Evolutionary conservation across 129 eudicot genomes (phyloP).

Genomic region (Arctium minus): DNA sequence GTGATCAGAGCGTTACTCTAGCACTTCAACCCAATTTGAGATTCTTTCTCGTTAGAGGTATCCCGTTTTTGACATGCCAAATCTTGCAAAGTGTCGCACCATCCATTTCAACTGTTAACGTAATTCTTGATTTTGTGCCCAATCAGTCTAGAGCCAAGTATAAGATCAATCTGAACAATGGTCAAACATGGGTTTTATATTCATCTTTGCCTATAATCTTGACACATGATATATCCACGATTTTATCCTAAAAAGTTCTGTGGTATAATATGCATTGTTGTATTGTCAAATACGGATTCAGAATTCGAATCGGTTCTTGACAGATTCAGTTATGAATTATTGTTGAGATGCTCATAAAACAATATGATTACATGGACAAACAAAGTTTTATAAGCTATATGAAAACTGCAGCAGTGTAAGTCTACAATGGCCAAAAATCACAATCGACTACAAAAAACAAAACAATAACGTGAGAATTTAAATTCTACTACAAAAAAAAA

Average conservation of each 20-base stretch:
- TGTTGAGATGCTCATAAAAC: too few species aligned
- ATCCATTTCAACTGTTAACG: constrained; percentile 67
- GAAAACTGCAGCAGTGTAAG: too few species aligned
- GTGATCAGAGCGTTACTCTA: constrained; percentile 70
- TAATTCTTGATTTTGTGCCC: constrained; percentile 47
- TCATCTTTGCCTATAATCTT: constrained; percentile 54
- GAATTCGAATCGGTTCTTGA: constrained; percentile 55
- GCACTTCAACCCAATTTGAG: constrained; percentile 63
- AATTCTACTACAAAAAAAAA: too few species aligned
- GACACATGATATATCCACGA: constrained; percentile 41
- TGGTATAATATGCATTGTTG: constrained; percentile 63
- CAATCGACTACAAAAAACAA: too few species aligned
- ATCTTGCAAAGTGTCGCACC: constrained; percentile 22
- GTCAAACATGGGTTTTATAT: constrained; percentile 81
- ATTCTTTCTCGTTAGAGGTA: constrained; percentile 83
- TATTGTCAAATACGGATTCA: constrained; percentile 35
- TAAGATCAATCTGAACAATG: constrained; percentile 53
- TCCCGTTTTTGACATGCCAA: constrained; percentile 70
- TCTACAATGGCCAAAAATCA: too few species aligned
- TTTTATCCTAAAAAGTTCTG: constrained; percentile 45
- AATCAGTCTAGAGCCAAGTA: constrained; percentile 47
- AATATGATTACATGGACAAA: too few species aligned
- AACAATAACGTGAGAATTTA: too few species aligned
- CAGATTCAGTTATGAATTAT: constrained; percentile 39
- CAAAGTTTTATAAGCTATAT: too few species aligned